phyloP scores from a whole-genome alignment of 345 rosid species.

The Eucalyptus pauciflora region DNA sequence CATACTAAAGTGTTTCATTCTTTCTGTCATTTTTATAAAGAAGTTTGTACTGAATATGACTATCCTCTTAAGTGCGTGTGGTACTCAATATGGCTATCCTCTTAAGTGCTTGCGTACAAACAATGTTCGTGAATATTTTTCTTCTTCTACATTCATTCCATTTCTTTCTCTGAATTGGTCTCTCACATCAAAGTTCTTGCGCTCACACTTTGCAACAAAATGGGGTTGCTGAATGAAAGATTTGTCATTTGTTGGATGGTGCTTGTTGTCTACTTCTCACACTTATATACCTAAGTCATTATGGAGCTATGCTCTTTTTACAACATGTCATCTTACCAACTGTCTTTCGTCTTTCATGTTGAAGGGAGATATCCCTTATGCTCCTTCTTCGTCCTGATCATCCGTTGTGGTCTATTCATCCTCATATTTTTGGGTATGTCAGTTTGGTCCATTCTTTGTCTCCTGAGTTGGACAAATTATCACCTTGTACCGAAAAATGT shows the following conservation, averaged over 20 bases:
- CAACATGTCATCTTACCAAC: too few species aligned
- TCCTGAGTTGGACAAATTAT: neutral
- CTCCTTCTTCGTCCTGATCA: neutral
- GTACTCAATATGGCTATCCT: too few species aligned
- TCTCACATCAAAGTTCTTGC: neutral
- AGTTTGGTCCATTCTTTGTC: neutral
- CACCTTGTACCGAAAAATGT: too few species aligned
- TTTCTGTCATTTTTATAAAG: neutral
- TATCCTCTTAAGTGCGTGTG: too few species aligned
- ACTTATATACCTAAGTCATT: neutral
- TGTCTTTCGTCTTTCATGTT: neutral
- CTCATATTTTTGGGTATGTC: neutral
- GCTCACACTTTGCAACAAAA: neutral
- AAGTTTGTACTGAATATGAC: neutral
- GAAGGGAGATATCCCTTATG: neutral
- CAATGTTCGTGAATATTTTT: neutral
- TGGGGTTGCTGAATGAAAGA: neutral
- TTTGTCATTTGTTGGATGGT: neutral
- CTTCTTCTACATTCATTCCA: neutral
- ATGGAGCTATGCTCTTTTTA: neutral
- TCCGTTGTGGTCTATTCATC: neutral
- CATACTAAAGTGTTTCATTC: neutral
- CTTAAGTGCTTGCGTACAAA: neutral
- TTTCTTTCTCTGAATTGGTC: neutral
- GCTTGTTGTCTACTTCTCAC: neutral